Evolutionary conservation across 805 yeast genomes (phyloP).

Genomic region (Kuraishia ogatae): DNA sequence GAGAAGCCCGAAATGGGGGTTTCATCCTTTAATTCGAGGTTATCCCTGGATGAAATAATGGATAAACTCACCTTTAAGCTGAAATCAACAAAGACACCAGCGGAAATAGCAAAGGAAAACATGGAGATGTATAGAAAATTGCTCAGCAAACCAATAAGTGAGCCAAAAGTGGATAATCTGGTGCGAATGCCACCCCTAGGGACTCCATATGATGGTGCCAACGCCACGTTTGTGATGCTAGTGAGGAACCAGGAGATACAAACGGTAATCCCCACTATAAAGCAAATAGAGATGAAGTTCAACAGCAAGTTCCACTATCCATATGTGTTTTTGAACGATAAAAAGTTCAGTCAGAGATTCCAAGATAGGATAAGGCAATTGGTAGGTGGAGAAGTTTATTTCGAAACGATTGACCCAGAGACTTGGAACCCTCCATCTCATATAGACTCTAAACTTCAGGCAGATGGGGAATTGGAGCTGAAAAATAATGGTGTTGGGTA

Average conservation of each 20-base stretch:
- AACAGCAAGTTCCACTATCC: conserved; percentile 71
- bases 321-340: conserved; percentile 72
- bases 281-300: conserved; percentile 53
- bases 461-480: conserved; percentile 26
- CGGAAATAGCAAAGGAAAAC: conserved; percentile 29
- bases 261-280: conserved; percentile 42
- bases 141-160: conserved; percentile 27
- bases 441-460: conserved; percentile 29
- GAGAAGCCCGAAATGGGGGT: neutral
- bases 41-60: neutral
- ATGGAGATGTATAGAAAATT: conserved; percentile 27
- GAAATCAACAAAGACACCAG: conserved; percentile 9
- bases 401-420: conserved; percentile 40
- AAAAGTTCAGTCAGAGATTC: conserved; percentile 52
- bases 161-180: conserved; percentile 36
- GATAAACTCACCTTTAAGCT: conserved; percentile 10
- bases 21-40: neutral
- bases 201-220: conserved; percentile 35
- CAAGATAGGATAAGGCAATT: conserved; percentile 30
- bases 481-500: conserved; percentile 41
- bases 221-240: conserved; percentile 66
- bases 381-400: conserved; percentile 35
- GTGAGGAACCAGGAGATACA: conserved; percentile 60
- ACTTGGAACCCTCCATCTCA: conserved; percentile 39
- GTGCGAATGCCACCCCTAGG: conserved; percentile 17